Base-by-base conservation (phyloP, 2,329 filamentous ascomycete species). In the Microcyclospora pomicola region DNA sequence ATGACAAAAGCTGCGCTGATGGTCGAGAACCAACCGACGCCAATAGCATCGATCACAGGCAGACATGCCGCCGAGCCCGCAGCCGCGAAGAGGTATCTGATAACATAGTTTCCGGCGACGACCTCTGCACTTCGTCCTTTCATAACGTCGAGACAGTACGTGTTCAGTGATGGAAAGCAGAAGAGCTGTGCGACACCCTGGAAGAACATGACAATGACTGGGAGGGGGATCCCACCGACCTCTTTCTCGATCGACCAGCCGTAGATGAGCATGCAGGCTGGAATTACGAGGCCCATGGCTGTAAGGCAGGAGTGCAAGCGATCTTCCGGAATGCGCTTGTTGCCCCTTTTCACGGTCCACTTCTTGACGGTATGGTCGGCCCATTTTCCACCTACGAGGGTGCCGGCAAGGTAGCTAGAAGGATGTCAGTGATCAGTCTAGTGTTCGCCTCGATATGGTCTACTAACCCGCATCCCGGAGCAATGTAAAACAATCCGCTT, bases 141-240 rank as follows among this genome's bases (percentile, higher is more conserved):
- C 77, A 87, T 84, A 10, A 88, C 82, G 55, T 91, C 82, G 31
- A 91, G 60, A 54, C 82, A 87, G 59, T 91, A 87, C 0, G 81
- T 82, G 29, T 87, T 86, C 43, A 87, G 56, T 34, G 72, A 75
- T 0, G 80, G 80, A 51, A 85, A 86, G 49, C 78, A 82, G 52
- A 84, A 82, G 5, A 86, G 62, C 56, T 86, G 80, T 0, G 75
- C 78, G 0, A 85, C 68, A 1, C 81, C 82, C 51, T 86, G 80
- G 2, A 80, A 42, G 53, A 86, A 86, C 67, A 87, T 77, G 49
- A 75, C 73, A 6, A 85, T 67, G 2, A 85, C 77, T 0, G 80
- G 81, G 4, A 81, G 53, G 0, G 72, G 62, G 2, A 77, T 62
- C 0, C 72, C 73, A 2, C 73, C 72, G 1, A 68, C 64, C 7